Evolutionary conservation across 116 monocot species (phyloP).

Genomic region (Zostera marina): DNA sequence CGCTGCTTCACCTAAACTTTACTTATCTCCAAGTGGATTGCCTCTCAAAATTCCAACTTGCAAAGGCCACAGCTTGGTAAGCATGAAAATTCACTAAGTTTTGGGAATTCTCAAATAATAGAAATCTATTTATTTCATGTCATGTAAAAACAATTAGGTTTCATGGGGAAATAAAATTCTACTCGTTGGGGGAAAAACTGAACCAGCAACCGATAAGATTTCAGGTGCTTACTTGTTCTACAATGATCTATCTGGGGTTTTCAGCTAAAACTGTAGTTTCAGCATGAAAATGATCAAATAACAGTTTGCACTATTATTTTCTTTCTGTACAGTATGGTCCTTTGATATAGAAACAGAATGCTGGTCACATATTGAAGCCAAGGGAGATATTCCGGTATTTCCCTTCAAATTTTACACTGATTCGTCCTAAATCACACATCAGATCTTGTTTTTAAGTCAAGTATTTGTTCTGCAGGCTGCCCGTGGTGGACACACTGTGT

Average conservation of each 20-base stretch:
- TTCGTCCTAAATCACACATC: too few species aligned
- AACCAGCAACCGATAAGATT: constrained; percentile 50
- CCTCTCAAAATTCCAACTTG: constrained; percentile 72
- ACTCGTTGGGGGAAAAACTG: constrained; percentile 85
- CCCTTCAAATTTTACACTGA: background rate
- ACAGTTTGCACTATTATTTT: constrained; percentile 7
- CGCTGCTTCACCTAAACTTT: constrained; percentile 37
- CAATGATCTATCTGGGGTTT: too few species aligned
- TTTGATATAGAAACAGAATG: constrained; percentile 76
- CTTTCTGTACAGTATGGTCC: constrained; percentile 53
- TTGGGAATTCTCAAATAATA: too few species aligned
- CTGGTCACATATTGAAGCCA: constrained; percentile 83
- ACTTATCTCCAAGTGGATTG: constrained; percentile 41
- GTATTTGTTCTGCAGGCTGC: constrained; percentile 30
- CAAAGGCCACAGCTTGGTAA: constrained; percentile 88
- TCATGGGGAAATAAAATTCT: constrained; percentile 78
- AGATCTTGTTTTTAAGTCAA: too few species aligned
- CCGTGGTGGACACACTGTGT: constrained; percentile 82
- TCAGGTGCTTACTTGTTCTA: constrained; percentile 29
- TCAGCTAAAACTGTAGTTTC: too few species aligned
- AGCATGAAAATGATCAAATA: background rate
- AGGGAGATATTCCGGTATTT: constrained; percentile 93
- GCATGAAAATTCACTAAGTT: too few species aligned
- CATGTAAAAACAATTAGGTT: constrained; percentile 25
- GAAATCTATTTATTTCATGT: too few species aligned